Evolutionary conservation across 768 basidiomycete species (phyloP).

Genomic region (Rhizopogon roseolus): DNA sequence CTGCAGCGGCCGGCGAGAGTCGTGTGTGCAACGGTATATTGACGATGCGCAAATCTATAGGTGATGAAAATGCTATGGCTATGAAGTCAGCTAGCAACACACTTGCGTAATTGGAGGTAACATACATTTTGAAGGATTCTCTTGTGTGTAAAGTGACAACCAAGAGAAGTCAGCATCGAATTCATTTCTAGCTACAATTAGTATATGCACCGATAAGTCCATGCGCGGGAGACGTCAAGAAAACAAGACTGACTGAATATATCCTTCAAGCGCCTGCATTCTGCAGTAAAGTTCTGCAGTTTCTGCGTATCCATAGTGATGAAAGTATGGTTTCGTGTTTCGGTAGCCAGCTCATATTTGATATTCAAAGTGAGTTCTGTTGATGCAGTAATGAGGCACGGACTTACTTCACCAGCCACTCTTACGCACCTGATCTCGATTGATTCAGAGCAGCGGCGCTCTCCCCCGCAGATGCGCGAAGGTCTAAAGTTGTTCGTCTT

Average conservation of each 20-base stretch:
- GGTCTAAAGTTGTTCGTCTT: conserved; percentile 33
- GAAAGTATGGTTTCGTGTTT: conserved; percentile 38
- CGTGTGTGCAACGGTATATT: conserved; percentile 44
- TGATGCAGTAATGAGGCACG: not conserved
- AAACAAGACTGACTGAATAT: conserved; percentile 35
- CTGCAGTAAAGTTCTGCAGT: conserved; percentile 42
- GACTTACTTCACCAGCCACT: conserved; percentile 1
- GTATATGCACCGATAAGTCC: not conserved
- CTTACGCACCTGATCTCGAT: conserved; percentile 36
- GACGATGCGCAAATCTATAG: conserved; percentile 47
- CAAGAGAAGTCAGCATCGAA: not conserved
- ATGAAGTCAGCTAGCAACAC: not conserved
- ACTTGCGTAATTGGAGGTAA: not conserved
- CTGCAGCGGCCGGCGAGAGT: conserved; percentile 59
- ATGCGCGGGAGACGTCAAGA: not conserved
- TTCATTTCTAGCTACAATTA: not conserved
- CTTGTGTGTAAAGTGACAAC: not conserved
- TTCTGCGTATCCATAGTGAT: conserved; percentile 43
- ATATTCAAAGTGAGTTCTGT: conserved; percentile 55
- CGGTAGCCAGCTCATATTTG: conserved; percentile 29
- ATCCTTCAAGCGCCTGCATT: conserved; percentile 55
- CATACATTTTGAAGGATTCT: not conserved
- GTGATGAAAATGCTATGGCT: not conserved
- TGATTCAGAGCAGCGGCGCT: conserved; percentile 23
- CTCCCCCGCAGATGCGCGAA: conserved; percentile 10